These are phyloP conservation scores for Tolypocladium album DNA, from an alignment of 2,329 filamentous ascomycete genomes.

Conservation along the genomic window DNA sequence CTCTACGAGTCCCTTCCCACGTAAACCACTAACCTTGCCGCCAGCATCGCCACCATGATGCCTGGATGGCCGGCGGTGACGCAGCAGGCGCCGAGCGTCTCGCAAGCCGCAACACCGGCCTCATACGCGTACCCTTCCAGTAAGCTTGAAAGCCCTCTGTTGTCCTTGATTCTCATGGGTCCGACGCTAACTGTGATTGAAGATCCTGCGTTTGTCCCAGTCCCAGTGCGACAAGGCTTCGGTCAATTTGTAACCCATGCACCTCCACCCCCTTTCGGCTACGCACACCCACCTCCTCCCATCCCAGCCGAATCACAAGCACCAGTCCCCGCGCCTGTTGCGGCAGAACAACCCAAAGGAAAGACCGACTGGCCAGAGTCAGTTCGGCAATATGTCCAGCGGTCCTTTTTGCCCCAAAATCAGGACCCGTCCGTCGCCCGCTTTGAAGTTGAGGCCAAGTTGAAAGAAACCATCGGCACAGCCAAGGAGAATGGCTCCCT, in stretches of 20 bases:
- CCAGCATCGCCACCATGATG: conserved; percentile 18
- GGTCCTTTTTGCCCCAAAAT: conserved; percentile 72
- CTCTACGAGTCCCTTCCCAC: background rate
- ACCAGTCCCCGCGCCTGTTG: conserved; percentile 16
- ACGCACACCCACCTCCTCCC: conserved; percentile 15
- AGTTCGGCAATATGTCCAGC: conserved; percentile 82
- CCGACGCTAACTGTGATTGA: conserved; percentile 12
- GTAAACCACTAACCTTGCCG: conserved; percentile 4
- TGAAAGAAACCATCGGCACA: conserved; percentile 76
- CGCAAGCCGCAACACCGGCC: conserved; percentile 21
- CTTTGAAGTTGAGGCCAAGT: conserved; percentile 68
- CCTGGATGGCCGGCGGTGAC: conserved; percentile 23
- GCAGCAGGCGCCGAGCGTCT: conserved; percentile 29
- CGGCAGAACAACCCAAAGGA: conserved; percentile 29
- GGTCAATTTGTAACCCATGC: conserved; percentile 30
- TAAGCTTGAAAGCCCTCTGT: conserved; percentile 13
- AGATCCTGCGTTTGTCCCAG: conserved; percentile 48
- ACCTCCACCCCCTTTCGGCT: conserved; percentile 19
- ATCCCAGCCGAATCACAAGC: conserved; percentile 17
- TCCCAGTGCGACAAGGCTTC: conserved; percentile 52
- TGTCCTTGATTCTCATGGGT: background rate
- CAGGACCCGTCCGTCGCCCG: conserved; percentile 50
- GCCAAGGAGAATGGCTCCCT: conserved; percentile 67
- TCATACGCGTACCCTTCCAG: conserved; percentile 28
- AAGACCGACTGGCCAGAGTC: conserved; percentile 71